Evolutionary conservation across 1,284 basidiomycete species (phyloP).

Genomic region (Chalciporus sp.): DNA sequence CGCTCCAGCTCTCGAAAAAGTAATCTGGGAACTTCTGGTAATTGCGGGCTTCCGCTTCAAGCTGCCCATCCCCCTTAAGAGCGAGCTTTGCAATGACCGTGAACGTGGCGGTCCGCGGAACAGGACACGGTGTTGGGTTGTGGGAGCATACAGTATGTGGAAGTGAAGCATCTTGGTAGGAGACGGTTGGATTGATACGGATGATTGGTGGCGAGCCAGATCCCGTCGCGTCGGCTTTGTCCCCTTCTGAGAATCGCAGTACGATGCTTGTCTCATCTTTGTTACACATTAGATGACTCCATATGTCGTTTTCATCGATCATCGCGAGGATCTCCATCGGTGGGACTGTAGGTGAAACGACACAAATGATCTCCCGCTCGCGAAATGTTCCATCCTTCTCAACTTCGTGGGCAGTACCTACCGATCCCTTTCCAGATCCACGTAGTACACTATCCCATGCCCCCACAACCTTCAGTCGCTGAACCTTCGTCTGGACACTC

Average conservation of each 20-base stretch:
- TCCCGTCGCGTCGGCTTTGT: background rate
- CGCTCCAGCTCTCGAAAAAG: constrained; percentile 38
- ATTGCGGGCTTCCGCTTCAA: constrained; percentile 30
- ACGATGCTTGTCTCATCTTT: fast-evolving
- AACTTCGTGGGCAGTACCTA: background rate
- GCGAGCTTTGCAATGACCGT: constrained; percentile 34
- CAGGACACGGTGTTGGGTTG: background rate
- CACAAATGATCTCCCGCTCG: constrained; percentile 18
- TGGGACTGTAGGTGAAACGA: background rate
- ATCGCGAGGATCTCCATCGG: constrained; percentile 1
- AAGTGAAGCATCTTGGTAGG: background rate
- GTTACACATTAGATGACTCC: constrained; percentile 1
- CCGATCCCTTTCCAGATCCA: constrained; percentile 4
- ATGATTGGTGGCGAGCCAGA: background rate
- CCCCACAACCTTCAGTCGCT: constrained; percentile 26
- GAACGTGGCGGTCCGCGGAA: constrained; percentile 36
- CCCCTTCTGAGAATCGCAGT: background rate
- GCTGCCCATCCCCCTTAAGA: constrained; percentile 23
- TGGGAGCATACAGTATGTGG: background rate
- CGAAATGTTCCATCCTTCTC: constrained; percentile 16
- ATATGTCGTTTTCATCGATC: background rate
- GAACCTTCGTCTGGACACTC: constrained; percentile 21
- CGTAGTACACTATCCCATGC: constrained; percentile 22
- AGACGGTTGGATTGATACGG: constrained; percentile 16
- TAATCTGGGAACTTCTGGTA: constrained; percentile 35